Base-by-base conservation (phyloP, 345 rosid genomes). In the Hibiscus syriacus region DNA sequence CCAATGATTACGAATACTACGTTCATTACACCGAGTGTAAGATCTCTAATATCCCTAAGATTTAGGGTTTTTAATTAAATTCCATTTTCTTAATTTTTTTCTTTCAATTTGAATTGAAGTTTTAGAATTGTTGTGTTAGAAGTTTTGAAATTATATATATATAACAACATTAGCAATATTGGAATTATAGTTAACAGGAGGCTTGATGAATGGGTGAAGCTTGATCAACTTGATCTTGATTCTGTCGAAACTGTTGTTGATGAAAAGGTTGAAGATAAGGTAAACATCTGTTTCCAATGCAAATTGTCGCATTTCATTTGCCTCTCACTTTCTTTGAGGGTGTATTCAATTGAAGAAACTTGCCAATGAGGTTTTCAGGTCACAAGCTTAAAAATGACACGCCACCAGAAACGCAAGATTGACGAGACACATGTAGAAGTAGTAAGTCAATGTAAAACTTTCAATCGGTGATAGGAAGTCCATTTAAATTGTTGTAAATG, bases 261-360 rank as follows among this genome's bases (percentile, higher is more conserved):
- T 80, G 98, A 93, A 78, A 93, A 93, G 74, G 96, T 93, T 59
- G 98, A 93, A 67, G 98, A 93, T 70, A 93, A 93, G 98, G 98
- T 90, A 75, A 50, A 67, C 60, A 26, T 52, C 19, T 50, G 2
- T 30, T 0, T 53, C 17, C 32, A 5, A 23, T 1, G 17, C 2
- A 25, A 22, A 29, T 30, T 22, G 5, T 48, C 11, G n/a, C 17
- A 29, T 16, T 29, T 34, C 3, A 7, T 10, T 36, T 61, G 59
- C 5, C 14, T 46, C 11, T 19, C 26, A 1, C 5, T 63, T 64
- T 9, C 22, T 45, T 45, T 26, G 55, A 45, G 45, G 41, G 8
- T 78, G 64, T 29, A 12, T 60, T 72, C 55, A 63, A 49, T 70
- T 26, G n/a, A 19, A 19, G 48, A 36, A 64, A 1, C 54, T 71